Base-by-base conservation (phyloP, 192 early-diverging fungal genomes). In the Coemansia biformis region DNA sequence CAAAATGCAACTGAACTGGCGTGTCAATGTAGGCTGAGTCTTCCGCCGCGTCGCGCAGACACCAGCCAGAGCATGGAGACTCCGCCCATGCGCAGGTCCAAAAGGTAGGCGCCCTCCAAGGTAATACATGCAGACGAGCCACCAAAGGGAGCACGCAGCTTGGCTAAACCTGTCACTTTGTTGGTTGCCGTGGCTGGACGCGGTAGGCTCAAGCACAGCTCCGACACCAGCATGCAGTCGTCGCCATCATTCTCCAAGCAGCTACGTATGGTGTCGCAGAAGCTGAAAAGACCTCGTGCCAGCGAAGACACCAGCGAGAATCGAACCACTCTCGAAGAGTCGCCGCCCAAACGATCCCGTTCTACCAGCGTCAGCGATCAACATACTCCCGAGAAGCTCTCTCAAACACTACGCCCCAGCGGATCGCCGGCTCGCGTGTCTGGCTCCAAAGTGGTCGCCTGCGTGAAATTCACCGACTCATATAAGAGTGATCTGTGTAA, bases 391-490 rank as follows among this genome's bases (percentile, higher is more conserved):
- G 59, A 54, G 19, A 61, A 57, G 53, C 59, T 62, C 19, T 52
- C 42, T 0, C 45, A 63, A 21, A 21, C 50, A 1, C 31, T 56
- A 12, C 59, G 59, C 7, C 66, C 59, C 18, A 63, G 59, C 12
- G 66, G 66, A 8, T 70, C 67, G 21, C 67, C 67, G 0, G 55
- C 60, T 12, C 38, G 60, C 14, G 60, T 70, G 13, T 59, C 67
- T 0, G 67, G 67, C 37, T 54, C 55, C 15, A 62, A 58, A 10
- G 60, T 70, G 0, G 42, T 62, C 0, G 51, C 60, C 0, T 12
- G 17, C 38, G 51, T 63, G 1, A 63, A 55, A 0, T 70, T 70
- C 18, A 54, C 66, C 0, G 47, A 70, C 3, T 30, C 38, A 0
- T 47, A 35, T 31, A 35, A 41, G 8, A 11, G 31, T 7, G 42